Base-by-base conservation (phyloP, 768 basidiomycete genomes). In the Chalciporus chontae region DNA sequence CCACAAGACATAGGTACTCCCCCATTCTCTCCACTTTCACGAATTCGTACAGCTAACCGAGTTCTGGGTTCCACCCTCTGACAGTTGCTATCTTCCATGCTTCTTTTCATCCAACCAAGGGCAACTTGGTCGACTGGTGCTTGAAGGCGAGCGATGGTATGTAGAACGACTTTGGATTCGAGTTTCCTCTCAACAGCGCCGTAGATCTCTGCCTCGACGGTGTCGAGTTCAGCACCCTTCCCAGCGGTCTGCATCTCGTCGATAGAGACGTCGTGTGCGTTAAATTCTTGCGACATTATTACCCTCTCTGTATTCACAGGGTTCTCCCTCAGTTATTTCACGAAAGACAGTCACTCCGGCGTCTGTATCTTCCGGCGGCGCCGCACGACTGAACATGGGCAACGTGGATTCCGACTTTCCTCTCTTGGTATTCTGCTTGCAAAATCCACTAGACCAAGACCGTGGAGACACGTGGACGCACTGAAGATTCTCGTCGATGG, bases 21-120 rank as follows among this genome's bases (percentile, higher is more conserved):
- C 11, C 26, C 10, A 6, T 40, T 40, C 19, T 52, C 31, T 19
- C 6, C 36, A 15, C 14, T 15, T 8, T 6, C 45, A 13, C 11
- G 29, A 50, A 3, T 19, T n/a, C 31, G 14, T 52, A 39, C 8
- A 8, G 40, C 40, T 31, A 45, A 52, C 26, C 2, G 19, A 27
- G 1, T 39, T 19, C 5, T 40, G 38, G 31, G 18, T 21, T 31
- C 26, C 13, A 32, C 21, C 15, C 21, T 5, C 15, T 24, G 4
- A 5, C 31, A 90, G 89, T 88, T 61, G 86, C 88, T 10, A 85
- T 90, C 63, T 91, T 90, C 54, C 88, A 91, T 68, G 77, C 84
- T 15, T 88, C 87, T 6, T 92, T 92, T 59, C 90, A 92, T 68
- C 85, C 87, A 1, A 92, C 88, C 18, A 77, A 80, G 55, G 90